Evolutionary conservation across 2,329 filamentous ascomycete species (phyloP).

Genomic region (Colletotrichum sidae): DNA sequence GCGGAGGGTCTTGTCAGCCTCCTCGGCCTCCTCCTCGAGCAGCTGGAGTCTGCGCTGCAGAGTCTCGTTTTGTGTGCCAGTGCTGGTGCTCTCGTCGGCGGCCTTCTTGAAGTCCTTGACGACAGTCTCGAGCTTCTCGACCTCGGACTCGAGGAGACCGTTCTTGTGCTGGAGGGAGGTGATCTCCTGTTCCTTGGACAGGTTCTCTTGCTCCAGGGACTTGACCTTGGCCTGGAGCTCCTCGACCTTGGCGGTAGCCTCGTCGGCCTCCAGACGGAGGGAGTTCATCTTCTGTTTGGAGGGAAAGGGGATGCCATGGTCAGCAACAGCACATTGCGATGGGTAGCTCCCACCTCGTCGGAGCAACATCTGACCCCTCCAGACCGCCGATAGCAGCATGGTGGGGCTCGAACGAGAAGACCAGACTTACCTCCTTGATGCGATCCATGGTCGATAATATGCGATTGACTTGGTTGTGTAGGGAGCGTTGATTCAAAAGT

Average conservation of each 20-base stretch:
- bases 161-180: constrained; percentile 97
- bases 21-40: constrained; percentile 97
- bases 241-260: constrained; percentile 82
- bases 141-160: constrained; percentile 86
- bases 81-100: constrained; percentile 85
- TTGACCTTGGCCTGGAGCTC: constrained; percentile 92
- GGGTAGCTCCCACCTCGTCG: constrained; percentile 21
- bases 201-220: constrained; percentile 91
- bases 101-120: constrained; percentile 90
- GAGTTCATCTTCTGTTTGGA: constrained; percentile 85
- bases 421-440: constrained; percentile 84
- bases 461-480: constrained; percentile 42
- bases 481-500: constrained; percentile 42
- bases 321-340: constrained; percentile 15
- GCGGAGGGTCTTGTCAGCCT: constrained; percentile 94
- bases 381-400: constrained; percentile 34
- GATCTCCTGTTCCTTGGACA: constrained; percentile 98
- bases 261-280: constrained; percentile 94
- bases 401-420: constrained; percentile 46
- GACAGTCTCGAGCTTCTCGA: constrained; percentile 89
- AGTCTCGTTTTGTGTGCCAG: constrained; percentile 88
- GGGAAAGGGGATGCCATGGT: constrained; percentile 21
- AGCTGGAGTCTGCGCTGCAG: constrained; percentile 93
- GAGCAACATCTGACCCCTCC: constrained; percentile 39
- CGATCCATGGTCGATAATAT: constrained; percentile 73